Percentiles rank a stretch among this genome's conserved stretches.
Evolutionary conservation across 176 grass and related monocot genomes (phyloP).

Genomic region (Neostapfia colusana): DNA sequence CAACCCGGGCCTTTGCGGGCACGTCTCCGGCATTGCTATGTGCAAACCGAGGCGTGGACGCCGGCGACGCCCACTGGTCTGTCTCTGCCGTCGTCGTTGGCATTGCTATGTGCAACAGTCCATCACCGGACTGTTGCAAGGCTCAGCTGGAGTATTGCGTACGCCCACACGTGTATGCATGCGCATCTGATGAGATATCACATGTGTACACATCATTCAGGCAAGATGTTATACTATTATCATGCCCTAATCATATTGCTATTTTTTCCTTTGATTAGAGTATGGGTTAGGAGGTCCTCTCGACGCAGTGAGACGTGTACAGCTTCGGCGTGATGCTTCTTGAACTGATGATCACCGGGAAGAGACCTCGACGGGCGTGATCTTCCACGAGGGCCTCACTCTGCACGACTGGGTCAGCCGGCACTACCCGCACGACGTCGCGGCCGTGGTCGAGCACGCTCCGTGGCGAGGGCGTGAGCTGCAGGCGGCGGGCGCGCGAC

Average conservation of each 20-base stretch:
- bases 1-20: conserved; percentile 58
- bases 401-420: conserved; percentile 76
- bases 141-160: conserved; percentile 48
- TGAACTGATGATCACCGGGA: conserved; percentile 61
- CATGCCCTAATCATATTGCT: neutral
- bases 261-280: conserved; percentile 38
- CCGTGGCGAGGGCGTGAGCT: conserved; percentile 29
- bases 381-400: conserved; percentile 77
- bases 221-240: too few species aligned
- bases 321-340: conserved; percentile 87
- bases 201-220: too few species aligned
- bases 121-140: conserved; percentile 79
- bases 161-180: neutral
- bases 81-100: neutral
- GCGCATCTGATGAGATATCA: neutral
- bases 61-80: neutral
- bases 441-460: conserved; percentile 41
- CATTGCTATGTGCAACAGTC: too few species aligned
- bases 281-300: conserved; percentile 75
- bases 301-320: conserved; percentile 76
- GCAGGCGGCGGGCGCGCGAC: conserved; percentile 17
- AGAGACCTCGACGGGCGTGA: conserved; percentile 72
- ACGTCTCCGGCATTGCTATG: conserved; percentile 33
- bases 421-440: conserved; percentile 70
- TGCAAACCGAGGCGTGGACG: conserved; percentile 21